Evolutionary conservation across 331 rosid species (phyloP), one percentile per base, ranked within the genome.

Genomic region (Cydonia oblonga): DNA sequence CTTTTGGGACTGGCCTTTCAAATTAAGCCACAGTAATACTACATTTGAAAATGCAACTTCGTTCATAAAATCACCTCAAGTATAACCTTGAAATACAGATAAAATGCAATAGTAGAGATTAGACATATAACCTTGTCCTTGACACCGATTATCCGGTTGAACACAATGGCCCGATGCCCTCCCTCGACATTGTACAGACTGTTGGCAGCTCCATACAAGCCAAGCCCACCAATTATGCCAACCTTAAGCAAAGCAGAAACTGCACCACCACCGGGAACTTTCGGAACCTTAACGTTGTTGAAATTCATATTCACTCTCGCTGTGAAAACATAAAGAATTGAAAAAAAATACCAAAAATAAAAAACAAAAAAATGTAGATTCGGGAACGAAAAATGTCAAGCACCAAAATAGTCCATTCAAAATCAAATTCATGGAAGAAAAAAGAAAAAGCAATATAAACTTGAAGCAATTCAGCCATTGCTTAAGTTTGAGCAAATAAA

Each of bases 131-230:
- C 97, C 99, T 95, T 85, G 58, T 93, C 98, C 83, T 91, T 93
- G 75, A 93, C 69, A 72, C 97, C 98, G 38, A 77, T 29, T 1
- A 93, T 5, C 42, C 98, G 98, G 78, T 93, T 93, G 84, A 91
- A 93, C 68, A 93, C 83, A 26, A 93, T 93, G 25, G 97, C 98
- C 6, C 98, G 86, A 74, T 89, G 97, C 29, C 98, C 97, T 82
- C 97, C 97, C 71, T 93, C 97, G 28, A 93, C 97, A 75, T 91
- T 93, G 93, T 93, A 93, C 70, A 93, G 91, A 87, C 96, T 91
- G 79, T 91, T 88, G 57, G 84, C 9, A 79, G 82, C 92, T 58
- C 87, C 97, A 76, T 86, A 93, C 77, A 86, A 53, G 70, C 93
- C 98, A 77, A 91, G 38, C 25, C 91, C 96, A 44, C 97, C 96